Conservation (phyloP, 139 green algal species). For the Coelastrella sp. region DNA sequence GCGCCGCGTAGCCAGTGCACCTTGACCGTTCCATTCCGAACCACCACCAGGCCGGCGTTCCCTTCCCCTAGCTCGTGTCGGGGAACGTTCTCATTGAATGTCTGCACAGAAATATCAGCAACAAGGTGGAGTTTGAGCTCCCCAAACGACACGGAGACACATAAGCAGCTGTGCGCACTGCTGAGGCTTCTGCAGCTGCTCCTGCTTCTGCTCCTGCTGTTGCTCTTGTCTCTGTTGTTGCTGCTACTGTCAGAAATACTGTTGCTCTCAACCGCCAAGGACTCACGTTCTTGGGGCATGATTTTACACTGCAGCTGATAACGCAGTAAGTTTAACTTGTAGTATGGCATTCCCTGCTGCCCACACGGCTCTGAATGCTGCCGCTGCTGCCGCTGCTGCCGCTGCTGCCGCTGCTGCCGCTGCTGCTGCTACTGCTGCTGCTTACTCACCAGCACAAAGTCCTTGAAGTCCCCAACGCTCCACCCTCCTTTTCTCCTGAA, state of each 20-base stretch:
- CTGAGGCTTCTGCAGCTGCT: not conserved
- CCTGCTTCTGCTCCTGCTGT: not conserved
- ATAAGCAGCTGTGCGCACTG: not conserved
- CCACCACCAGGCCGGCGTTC: slow-evolving; percentile 45
- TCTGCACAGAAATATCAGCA: not conserved
- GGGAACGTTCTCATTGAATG: slow-evolving; percentile 40
- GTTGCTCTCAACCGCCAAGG: not conserved
- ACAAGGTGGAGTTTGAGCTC: not conserved
- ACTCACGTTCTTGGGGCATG: not conserved
- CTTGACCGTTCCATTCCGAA: slow-evolving; percentile 31
- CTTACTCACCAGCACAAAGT: slow-evolving; percentile 40
- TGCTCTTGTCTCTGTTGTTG: not conserved
- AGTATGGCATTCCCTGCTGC: not conserved
- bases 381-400: not conserved
- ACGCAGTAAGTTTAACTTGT: too few relatives aligned
- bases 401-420: not conserved
- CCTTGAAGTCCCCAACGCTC: slow-evolving; percentile 23
- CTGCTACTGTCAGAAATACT: not conserved
- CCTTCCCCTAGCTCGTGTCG: slow-evolving; percentile 45
- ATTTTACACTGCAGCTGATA: too few relatives aligned
- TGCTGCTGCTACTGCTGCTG: slow-evolving; percentile 25
- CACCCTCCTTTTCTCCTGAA: slow-evolving; percentile 24
- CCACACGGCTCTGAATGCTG: not conserved
- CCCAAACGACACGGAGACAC: not conserved
- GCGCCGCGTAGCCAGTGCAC: slow-evolving; percentile 46